Evolutionary conservation across 345 rosid genomes (phyloP).

Genomic region (Acer saccharum): DNA sequence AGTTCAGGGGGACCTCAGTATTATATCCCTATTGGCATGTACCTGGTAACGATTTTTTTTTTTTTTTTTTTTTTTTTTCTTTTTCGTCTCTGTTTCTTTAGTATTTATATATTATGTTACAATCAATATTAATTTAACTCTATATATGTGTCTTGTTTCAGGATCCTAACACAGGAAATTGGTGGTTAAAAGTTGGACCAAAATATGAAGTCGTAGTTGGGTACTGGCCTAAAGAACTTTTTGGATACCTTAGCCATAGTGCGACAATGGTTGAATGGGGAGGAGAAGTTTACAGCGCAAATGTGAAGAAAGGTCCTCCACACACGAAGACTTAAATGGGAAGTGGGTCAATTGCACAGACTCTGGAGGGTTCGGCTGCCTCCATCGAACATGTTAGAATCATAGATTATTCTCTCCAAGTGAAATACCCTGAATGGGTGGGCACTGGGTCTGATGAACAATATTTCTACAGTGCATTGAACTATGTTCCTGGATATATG

Average conservation of each 20-base stretch:
- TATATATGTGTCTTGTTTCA: not conserved
- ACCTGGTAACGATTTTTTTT: conserved; percentile 24
- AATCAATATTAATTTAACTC: too few species aligned
- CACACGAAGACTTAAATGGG: conserved; percentile 65
- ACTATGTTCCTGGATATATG: not conserved
- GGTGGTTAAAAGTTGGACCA: conserved; percentile 41
- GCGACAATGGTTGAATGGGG: conserved; percentile 57
- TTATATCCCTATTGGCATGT: conserved; percentile 16
- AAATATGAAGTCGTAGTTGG: conserved; percentile 18
- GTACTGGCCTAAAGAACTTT: conserved; percentile 49
- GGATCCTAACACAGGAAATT: conserved; percentile 47
- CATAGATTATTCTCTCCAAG: conserved; percentile 33
- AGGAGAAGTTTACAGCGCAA: conserved; percentile 54
- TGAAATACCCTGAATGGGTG: conserved; percentile 43
- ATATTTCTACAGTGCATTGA: conserved; percentile 33
- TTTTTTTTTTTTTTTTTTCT: not conserved
- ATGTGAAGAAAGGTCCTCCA: conserved; percentile 37
- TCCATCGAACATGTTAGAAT: conserved; percentile 42
- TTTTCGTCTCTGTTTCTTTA: not conserved
- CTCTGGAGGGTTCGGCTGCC: conserved; percentile 16
- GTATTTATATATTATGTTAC: too few species aligned
- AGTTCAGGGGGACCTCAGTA: conserved; percentile 17
- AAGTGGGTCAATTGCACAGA: conserved; percentile 37
- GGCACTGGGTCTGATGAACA: conserved; percentile 27
- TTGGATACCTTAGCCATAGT: conserved; percentile 29